Base-by-base conservation (phyloP, 2,329 filamentous ascomycete genomes). In the Pezicula rhizophila region DNA sequence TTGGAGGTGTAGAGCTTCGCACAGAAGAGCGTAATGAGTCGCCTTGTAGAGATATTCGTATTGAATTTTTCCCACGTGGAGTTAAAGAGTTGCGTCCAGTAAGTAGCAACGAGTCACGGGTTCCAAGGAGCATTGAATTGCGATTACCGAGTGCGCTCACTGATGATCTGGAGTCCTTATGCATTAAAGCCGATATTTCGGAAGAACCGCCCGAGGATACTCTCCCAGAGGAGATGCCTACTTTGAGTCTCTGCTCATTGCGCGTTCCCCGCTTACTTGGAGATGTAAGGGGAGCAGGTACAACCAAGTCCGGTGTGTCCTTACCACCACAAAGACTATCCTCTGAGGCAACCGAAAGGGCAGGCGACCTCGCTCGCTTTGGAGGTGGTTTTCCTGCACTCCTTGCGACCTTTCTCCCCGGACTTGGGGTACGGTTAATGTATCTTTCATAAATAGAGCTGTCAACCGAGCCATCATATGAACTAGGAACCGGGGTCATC, bases 21-120 rank as follows among this genome's bases (percentile, higher is more conserved):
- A 58, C 53, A 8, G 28, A 41, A 2, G 53, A 57, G 45, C 50
- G 56, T 33, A 61, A 61, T 17, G 60, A 58, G 48, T 60, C 60
- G 10, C 47, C 47, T 14, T 46, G 38, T 4, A 53, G 23, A 12
- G 52, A 54, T 12, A 54, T 52, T 20, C 46, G 41, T 45, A 11
- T 45, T 49, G 8, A 8, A 28, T 48, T 20, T 37, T 41, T 18
- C 40, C 37, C 12, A 49, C 42, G 14, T 12, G 25, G 18, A 8
- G 40, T 15, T 26, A 10, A 12, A 5, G 40, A 42, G 5, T 31
- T 31, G 10, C 40, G 40, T 14, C 25, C 28, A 31, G 8, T 31
- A 31, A 31, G 28, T 10, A 11, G 28, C 28, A 31, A 31, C 28
- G 28, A 31, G 28, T 31, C 28, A 10, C 28, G 28, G 11, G 8